Evolutionary conservation across 1,284 basidiomycete genomes (phyloP), one percentile per base, ranked within the genome.

Genomic region (Rhodotorula sp.): DNA sequence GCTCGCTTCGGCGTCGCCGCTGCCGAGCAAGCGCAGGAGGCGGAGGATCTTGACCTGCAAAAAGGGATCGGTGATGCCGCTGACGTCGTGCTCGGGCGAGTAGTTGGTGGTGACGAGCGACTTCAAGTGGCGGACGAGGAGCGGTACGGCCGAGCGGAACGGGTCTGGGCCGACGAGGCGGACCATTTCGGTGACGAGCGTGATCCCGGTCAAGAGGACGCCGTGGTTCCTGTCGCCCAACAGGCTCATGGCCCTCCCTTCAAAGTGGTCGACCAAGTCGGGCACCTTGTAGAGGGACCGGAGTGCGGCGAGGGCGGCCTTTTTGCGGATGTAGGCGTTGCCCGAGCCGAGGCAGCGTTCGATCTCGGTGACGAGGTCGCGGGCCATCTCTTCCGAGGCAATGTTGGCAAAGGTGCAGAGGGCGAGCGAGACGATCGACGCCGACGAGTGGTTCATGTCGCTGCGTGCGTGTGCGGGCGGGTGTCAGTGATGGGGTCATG

Each of bases 401-500:
- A 99, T 99, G 80, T 99, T 98, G 73, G 95, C 96, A 80, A 99
- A 99, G 0, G 96, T 99, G 79, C 95, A 98, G 55, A 99, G 86
- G 2, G 95, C 95, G 63, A 99, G 86, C 26, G 96, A 96, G 53
- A 99, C 96, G 15, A 93, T 92, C 81, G 97, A 99, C 92, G 97
- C 97, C 82, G 98, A 99, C 18, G 95, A 90, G 82, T 98, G 95
- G 81, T 99, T 98, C 93, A 99, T 95, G 83, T 99, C 96, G 82
- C 95, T 98, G 65, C 12, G 37, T 10, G 26, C 7, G 29, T 14
- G 51, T 24, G n/a, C 24, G 51, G n/a, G n/a, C 3, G 51, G 5
- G 51, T n/a, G 51, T 53, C 6, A 53, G 24, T 1, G n/a, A 22
- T 29, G 44, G 44, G 42, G n/a, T n/a, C 51, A n/a, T n/a, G 18